Conservation (phyloP, 2,329 filamentous ascomycete genomes). For the Epichloe uncinata region DNA sequence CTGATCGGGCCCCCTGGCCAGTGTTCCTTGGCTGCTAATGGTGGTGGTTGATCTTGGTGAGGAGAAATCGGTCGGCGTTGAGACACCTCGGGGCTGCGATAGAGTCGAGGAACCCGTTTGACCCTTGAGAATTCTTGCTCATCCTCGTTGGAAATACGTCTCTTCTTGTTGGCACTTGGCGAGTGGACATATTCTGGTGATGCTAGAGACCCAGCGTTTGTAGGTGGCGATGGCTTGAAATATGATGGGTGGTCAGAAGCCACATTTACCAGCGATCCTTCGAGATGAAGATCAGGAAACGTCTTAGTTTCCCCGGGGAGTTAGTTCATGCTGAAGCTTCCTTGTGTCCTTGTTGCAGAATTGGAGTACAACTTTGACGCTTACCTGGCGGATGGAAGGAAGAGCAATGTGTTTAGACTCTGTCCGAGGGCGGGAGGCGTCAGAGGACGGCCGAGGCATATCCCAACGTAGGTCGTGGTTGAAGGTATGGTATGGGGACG, state of each 20-base stretch:
- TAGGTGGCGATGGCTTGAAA: not conserved
- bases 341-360: not conserved
- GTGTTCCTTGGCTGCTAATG: conserved; percentile 14
- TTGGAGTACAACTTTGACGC: not conserved
- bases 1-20: conserved; percentile 5
- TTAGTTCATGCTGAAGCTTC: not conserved
- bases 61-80: conserved; percentile 25
- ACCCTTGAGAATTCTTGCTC: conserved; percentile 25
- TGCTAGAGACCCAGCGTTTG: conserved; percentile 10
- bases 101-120: conserved; percentile 34
- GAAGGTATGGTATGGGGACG: conserved; percentile 28
- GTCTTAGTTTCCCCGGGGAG: conserved; percentile 19
- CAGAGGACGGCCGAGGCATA: conserved; percentile 17
- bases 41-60: conserved; percentile 10
- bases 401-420: conserved; percentile 31
- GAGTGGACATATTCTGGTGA: conserved; percentile 38
- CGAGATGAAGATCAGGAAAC: conserved; percentile 31
- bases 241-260: not conserved
- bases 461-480: conserved; percentile 28
- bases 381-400: conserved; percentile 41
- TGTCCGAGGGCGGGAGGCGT: conserved; percentile 21
- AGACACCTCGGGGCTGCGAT: conserved; percentile 22
- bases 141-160: conserved; percentile 29
- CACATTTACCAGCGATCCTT: conserved; percentile 2
- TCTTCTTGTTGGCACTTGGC: conserved; percentile 33